A percentile compares a stretch with the other conserved stretches of the same genome.
Evolutionary conservation across 163 green algal genomes (phyloP).

Genomic region (Botryococcus braunii): DNA sequence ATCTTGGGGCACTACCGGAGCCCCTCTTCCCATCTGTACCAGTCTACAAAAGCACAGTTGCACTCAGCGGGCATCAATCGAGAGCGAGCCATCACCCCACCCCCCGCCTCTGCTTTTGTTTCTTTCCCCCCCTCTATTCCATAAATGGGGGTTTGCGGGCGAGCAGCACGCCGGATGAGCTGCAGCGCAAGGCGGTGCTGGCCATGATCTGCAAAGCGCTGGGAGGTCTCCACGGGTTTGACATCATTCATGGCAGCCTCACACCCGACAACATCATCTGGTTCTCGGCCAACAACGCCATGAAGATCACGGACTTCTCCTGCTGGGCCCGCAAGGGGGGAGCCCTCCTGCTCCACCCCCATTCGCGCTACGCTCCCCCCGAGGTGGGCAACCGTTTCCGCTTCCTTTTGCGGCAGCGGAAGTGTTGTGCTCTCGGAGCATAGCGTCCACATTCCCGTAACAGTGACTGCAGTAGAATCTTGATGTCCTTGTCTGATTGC

Average conservation of each 20-base stretch:
- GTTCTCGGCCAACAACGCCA: slow-evolving; percentile 6
- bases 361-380: neutral
- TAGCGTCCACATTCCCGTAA: no score
- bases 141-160: no score
- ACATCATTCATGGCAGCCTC: slow-evolving; percentile 4
- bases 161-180: slow-evolving; percentile 3
- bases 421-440: no score
- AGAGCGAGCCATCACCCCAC: neutral
- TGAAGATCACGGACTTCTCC: slow-evolving; percentile 6
- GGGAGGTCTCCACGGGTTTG: neutral
- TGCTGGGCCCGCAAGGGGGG: neutral
- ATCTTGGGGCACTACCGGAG: no score
- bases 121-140: no score
- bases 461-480: no score
- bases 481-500: no score
- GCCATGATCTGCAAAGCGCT: slow-evolving; percentile 8
- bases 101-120: neutral
- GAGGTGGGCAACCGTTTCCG: no score
- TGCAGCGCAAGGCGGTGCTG: slow-evolving; percentile 9
- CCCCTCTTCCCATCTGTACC: neutral
- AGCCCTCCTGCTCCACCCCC: neutral
- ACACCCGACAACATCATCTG: neutral
- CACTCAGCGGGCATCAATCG: neutral
- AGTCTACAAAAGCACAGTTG: neutral
- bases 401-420: no score